These are phyloP conservation scores for Phlegmacium glaucopus DNA, from an alignment of 768 basidiomycete genomes.

Conservation along the genomic window DNA sequence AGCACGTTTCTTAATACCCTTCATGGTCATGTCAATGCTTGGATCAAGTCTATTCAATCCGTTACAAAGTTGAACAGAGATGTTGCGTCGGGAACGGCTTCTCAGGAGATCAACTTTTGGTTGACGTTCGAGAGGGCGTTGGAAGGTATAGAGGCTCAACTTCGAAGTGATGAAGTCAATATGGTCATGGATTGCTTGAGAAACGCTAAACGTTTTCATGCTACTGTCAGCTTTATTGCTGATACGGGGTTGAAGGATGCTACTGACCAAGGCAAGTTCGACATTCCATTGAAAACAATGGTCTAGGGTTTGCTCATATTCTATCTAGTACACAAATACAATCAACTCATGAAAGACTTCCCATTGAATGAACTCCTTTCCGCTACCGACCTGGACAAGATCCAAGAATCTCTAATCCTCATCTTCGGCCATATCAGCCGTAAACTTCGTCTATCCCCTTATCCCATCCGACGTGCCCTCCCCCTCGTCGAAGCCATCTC, in stretches of 20 bases:
- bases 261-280: conserved; percentile 72
- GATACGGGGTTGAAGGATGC: conserved; percentile 97
- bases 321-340: conserved; percentile 88
- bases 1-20: conserved; percentile 90
- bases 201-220: conserved; percentile 95
- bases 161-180: conserved; percentile 87
- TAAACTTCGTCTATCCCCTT: conserved; percentile 93
- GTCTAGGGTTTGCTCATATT: neutral
- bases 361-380: conserved; percentile 95
- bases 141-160: conserved; percentile 89
- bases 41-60: conserved; percentile 97
- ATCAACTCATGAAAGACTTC: conserved; percentile 98
- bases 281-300: neutral
- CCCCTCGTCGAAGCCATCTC: conserved; percentile 99
- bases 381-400: conserved; percentile 93
- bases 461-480: conserved; percentile 92
- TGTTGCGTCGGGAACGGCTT: conserved; percentile 91
- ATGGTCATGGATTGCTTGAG: conserved; percentile 93
- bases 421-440: conserved; percentile 95
- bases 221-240: conserved; percentile 96
- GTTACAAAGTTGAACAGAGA: conserved; percentile 96
- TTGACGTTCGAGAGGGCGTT: conserved; percentile 89
- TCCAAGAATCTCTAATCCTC: conserved; percentile 81
- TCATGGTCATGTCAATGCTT: conserved; percentile 90
- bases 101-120: conserved; percentile 99